Evolutionary conservation across 2,329 filamentous ascomycete species (phyloP).

Genomic region (Ophiocordyceps camponoti-floridani): DNA sequence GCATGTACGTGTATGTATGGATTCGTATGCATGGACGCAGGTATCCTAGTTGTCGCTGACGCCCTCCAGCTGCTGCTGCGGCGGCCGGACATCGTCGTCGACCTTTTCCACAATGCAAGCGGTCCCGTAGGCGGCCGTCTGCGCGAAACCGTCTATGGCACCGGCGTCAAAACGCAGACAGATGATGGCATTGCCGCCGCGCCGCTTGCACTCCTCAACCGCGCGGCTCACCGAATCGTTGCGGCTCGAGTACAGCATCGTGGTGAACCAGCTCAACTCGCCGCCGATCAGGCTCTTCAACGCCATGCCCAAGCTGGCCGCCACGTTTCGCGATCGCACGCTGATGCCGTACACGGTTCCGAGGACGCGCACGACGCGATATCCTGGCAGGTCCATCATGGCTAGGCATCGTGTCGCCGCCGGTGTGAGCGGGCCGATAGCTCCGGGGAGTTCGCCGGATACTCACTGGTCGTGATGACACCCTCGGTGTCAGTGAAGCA

Average conservation of each 20-base stretch:
- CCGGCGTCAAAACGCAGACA: slow-evolving; percentile 39
- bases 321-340: slow-evolving; percentile 39
- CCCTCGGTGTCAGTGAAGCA: slow-evolving; percentile 45
- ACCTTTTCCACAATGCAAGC: slow-evolving; percentile 39
- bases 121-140: slow-evolving; percentile 43
- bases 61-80: slow-evolving; percentile 10
- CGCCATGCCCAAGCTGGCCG: slow-evolving; percentile 34
- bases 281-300: slow-evolving; percentile 39
- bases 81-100: slow-evolving; percentile 14
- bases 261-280: slow-evolving; percentile 40
- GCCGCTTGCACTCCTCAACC: slow-evolving; percentile 35
- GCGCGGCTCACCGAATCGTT: slow-evolving; percentile 39
- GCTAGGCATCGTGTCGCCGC: no score
- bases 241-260: slow-evolving; percentile 37
- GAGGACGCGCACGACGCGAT: slow-evolving; percentile 36
- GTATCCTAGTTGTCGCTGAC: not conserved
- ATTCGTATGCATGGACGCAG: not conserved
- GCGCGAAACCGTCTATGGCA: slow-evolving; percentile 35
- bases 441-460: no score
- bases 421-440: no score
- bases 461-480: slow-evolving; percentile 36
- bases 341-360: slow-evolving; percentile 40
- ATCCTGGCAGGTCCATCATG: slow-evolving; percentile 45
- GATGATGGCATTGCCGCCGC: slow-evolving; percentile 42
- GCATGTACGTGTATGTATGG: not conserved